These are phyloP conservation scores for Silene uniflora DNA, from an alignment of 148 eudicot species.

Conservation along the genomic window DNA sequence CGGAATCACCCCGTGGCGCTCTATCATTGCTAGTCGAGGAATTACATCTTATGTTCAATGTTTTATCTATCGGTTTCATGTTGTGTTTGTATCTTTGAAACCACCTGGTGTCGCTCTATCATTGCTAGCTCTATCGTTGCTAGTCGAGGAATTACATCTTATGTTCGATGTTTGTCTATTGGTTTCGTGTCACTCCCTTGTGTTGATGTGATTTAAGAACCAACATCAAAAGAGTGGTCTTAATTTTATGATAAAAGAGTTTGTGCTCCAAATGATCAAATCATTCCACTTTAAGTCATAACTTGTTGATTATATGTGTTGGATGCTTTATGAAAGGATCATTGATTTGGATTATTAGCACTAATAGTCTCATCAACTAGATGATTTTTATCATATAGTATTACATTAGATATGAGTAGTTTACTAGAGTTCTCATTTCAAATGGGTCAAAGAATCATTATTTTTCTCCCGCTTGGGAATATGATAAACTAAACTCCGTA, in stretches of 20 bases:
- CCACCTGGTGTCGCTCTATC: conserved; percentile 4
- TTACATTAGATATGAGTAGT: too few relatives aligned
- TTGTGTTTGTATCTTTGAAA: neutral
- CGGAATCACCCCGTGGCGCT: neutral
- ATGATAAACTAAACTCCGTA: too few relatives aligned
- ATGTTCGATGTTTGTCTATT: neutral
- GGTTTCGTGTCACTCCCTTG: neutral
- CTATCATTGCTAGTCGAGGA: neutral
- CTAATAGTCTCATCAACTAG: neutral
- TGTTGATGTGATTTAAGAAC: neutral
- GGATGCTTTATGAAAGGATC: conserved; percentile 9
- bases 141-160: too few relatives aligned
- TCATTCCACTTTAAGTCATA: conserved; percentile 16
- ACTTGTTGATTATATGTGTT: neutral
- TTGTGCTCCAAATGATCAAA: conserved; percentile 15
- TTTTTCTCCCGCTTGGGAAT: too few relatives aligned
- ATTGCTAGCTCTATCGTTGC: neutral
- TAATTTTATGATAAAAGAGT: conserved; percentile 3
- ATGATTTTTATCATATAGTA: too few relatives aligned
- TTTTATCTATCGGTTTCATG: neutral
- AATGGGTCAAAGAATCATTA: too few relatives aligned
- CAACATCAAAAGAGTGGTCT: neutral
- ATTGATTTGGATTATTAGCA: conserved; percentile 12
- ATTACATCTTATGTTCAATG: neutral
- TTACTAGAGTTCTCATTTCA: too few relatives aligned